Evolutionary conservation across 2,329 filamentous ascomycete species (phyloP).

Genomic region (Colletotrichum chlorophyti): DNA sequence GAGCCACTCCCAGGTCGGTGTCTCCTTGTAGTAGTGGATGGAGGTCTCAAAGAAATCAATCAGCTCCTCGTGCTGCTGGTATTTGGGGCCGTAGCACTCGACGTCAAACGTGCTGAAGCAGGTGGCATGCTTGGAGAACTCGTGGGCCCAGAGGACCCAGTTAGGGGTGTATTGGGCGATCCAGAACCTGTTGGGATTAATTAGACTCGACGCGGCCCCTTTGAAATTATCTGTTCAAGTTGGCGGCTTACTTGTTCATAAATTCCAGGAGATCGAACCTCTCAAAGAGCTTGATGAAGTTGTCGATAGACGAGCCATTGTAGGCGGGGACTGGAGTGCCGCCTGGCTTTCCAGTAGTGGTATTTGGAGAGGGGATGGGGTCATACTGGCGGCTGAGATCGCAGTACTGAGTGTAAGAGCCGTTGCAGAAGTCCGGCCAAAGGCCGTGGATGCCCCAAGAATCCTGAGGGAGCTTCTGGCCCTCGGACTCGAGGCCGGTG

Average conservation of each 20-base stretch:
- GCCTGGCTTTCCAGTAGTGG: constrained; percentile 61
- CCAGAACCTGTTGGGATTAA: constrained; percentile 54
- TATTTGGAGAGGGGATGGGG: constrained; percentile 66
- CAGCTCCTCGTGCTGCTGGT: constrained; percentile 63
- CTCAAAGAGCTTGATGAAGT: constrained; percentile 64
- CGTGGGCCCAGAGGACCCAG: constrained; percentile 69
- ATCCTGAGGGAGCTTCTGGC: constrained; percentile 63
- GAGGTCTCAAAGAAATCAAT: constrained; percentile 69
- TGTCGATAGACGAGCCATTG: constrained; percentile 62
- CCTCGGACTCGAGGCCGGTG: constrained; percentile 63
- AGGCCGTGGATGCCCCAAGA: constrained; percentile 67
- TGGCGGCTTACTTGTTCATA: constrained; percentile 61
- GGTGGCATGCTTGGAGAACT: constrained; percentile 73
- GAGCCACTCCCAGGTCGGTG: constrained; percentile 70
- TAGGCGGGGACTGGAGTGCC: constrained; percentile 64
- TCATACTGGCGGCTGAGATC: constrained; percentile 71
- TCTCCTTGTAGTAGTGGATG: constrained; percentile 60
- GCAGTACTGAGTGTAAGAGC: constrained; percentile 71
- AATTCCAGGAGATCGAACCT: constrained; percentile 66
- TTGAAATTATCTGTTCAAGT: background rate
- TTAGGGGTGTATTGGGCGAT: constrained; percentile 63
- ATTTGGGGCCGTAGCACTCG: constrained; percentile 68
- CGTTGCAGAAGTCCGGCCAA: constrained; percentile 61
- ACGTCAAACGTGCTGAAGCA: constrained; percentile 72
- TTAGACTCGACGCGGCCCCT: background rate